Conservation (phyloP, 2,329 filamentous ascomycete genomes). For the Fusarium proliferatum region DNA sequence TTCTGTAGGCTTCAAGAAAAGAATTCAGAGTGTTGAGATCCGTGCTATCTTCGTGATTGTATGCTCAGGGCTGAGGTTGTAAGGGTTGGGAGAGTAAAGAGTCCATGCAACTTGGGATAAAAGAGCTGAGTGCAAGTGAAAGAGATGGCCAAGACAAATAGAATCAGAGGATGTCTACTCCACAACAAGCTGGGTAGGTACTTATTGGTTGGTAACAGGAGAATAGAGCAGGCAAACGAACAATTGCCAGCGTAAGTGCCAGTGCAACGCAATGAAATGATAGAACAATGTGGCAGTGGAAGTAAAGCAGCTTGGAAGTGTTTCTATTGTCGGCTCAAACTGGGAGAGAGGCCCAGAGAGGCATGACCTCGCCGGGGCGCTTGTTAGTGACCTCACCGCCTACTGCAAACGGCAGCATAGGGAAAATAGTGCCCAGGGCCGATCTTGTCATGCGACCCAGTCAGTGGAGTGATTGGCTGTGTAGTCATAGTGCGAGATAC, state of each 20-base stretch:
- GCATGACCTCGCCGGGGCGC: constrained; percentile 38
- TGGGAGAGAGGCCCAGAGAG: constrained; percentile 17
- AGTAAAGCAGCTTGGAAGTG: constrained; percentile 2
- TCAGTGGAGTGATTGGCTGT: constrained; percentile 27
- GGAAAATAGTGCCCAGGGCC: constrained; percentile 30
- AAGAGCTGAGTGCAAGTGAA: constrained; percentile 19
- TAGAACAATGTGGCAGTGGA: background rate
- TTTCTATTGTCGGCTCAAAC: constrained; percentile 31
- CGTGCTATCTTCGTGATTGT: constrained; percentile 6
- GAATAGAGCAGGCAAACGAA: background rate
- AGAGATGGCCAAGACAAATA: constrained; percentile 1
- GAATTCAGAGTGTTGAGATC: background rate
- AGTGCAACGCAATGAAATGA: background rate
- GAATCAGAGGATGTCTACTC: background rate
- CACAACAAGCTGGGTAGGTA: background rate
- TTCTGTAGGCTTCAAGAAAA: background rate
- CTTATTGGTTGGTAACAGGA: background rate
- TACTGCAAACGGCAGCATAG: constrained; percentile 28
- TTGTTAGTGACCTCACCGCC: constrained; percentile 39
- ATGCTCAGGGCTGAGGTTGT: constrained; percentile 3
- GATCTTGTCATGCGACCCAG: constrained; percentile 11
- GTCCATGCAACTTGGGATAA: constrained; percentile 17
- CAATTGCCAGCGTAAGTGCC: constrained; percentile 1
- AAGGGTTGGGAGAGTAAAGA: constrained; percentile 27
- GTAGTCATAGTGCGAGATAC: background rate